Conservation (phyloP, 202 grass and related monocot genomes). For the Dendrocalamus latiflorus region DNA sequence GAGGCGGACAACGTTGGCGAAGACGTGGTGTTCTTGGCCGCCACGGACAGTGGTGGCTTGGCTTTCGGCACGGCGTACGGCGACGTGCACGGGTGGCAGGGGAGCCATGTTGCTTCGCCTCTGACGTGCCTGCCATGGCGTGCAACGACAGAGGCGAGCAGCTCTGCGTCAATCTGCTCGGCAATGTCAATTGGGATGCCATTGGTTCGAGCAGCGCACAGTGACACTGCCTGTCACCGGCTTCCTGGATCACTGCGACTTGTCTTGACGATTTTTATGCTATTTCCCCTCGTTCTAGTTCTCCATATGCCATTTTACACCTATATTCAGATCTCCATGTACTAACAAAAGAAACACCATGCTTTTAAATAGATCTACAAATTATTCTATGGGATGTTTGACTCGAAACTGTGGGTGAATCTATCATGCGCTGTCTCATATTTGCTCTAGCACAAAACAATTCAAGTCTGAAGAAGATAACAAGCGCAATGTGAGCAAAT, state of each 20-base stretch:
- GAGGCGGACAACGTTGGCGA: neutral
- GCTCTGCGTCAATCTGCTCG: neutral
- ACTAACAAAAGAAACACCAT: neutral
- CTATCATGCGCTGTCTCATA: neutral
- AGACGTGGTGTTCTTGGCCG: slow-evolving; percentile 8
- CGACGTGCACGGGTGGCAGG: neutral
- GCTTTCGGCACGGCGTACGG: slow-evolving; percentile 8
- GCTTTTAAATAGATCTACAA: neutral
- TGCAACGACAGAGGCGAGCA: neutral
- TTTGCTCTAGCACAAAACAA: neutral
- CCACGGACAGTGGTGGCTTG: neutral
- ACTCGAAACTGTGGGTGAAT: neutral
- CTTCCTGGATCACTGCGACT: neutral
- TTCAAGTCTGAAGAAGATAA: neutral
- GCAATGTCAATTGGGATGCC: neutral
- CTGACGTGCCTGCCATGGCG: neutral
- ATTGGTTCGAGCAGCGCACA: neutral
- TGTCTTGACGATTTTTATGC: no score
- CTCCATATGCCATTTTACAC: neutral
- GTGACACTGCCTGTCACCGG: neutral
- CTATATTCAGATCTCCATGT: neutral
- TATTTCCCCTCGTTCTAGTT: neutral
- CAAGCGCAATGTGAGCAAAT: neutral
- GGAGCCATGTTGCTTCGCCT: neutral
- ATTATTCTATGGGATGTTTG: neutral